Percentiles rank a stretch among this genome's conserved stretches.
These are phyloP conservation scores for Pseudozyma hubeiensis DNA, from an alignment of 1,284 basidiomycete genomes.

Conservation along the genomic window DNA sequence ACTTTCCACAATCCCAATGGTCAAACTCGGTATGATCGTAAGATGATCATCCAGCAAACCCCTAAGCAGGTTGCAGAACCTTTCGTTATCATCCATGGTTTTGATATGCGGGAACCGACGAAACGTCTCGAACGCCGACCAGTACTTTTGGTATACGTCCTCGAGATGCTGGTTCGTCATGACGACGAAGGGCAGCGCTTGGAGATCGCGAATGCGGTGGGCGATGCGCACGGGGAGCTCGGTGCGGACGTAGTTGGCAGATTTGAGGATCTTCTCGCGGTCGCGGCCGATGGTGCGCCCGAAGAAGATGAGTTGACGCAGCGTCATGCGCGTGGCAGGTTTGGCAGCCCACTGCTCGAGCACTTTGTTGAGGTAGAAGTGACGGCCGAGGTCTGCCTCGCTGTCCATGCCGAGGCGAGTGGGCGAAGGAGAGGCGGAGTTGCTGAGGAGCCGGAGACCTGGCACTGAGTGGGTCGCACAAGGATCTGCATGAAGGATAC, in stretches of 20 bases:
- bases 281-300: conserved; percentile 54
- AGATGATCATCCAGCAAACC: conserved; percentile 78
- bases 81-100: conserved; percentile 79
- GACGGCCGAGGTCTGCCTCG: conserved; percentile 67
- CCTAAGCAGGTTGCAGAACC: conserved; percentile 80
- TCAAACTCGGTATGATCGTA: conserved; percentile 55
- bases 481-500: too few relatives aligned
- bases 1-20: conserved; percentile 68
- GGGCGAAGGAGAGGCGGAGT: background rate
- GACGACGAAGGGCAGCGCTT: conserved; percentile 85
- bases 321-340: conserved; percentile 79
- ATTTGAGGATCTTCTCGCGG: conserved; percentile 68
- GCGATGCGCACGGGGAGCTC: conserved; percentile 89
- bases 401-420: conserved; percentile 32
- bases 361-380: conserved; percentile 87
- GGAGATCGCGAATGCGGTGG: conserved; percentile 86
- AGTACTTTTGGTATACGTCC: conserved; percentile 79
- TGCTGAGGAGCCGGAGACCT: conserved; percentile 22
- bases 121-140: conserved; percentile 72
- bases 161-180: conserved; percentile 87
- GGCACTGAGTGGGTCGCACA: background rate
- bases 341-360: conserved; percentile 83
- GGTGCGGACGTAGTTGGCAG: conserved; percentile 87
- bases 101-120: conserved; percentile 81
- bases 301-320: conserved; percentile 80